Percentiles rank a stretch among this genome's conserved stretches.
phyloP scores from a whole-genome alignment of 305 asterid genomes.

The Fraxinus latifolia region DNA sequence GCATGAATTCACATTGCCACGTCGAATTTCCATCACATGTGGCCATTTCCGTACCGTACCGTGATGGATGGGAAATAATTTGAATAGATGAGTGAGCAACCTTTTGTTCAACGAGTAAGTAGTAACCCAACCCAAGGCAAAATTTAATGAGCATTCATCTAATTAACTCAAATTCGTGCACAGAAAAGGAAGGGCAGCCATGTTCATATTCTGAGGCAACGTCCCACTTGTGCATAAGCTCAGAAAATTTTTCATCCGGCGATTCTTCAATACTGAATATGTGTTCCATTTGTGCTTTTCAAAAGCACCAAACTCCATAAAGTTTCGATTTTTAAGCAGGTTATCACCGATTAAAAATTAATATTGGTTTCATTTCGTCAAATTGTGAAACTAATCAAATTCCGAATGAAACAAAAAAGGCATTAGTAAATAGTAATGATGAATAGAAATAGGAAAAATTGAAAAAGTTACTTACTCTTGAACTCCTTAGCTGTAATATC shows the following conservation, averaged over 20 bases:
- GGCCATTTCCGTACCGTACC: too few species aligned
- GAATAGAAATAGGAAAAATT: neutral
- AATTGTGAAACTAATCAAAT: neutral
- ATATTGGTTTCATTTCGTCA: neutral
- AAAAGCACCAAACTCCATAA: conserved; percentile 5
- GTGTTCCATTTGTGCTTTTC: neutral
- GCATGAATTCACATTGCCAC: neutral
- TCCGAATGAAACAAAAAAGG: neutral
- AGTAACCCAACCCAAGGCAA: neutral
- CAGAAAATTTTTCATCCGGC: neutral
- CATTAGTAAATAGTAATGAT: neutral
- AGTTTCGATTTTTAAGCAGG: conserved; percentile 15
- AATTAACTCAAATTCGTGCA: neutral
- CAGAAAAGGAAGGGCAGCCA: neutral
- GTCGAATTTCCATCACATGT: neutral
- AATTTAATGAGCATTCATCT: neutral
- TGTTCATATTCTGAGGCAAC: neutral
- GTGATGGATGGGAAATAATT: too few species aligned
- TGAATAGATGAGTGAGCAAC: neutral
- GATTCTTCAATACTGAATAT: neutral
- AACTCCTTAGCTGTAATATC: conserved; percentile 38
- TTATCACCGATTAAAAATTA: neutral
- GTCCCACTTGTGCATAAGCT: neutral
- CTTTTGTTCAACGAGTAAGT: neutral
- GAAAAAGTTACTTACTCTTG: conserved; percentile 38